phyloP scores from a whole-genome alignment of 1,284 basidiomycete species.

The Microbotryum silenes-acaulis region DNA sequence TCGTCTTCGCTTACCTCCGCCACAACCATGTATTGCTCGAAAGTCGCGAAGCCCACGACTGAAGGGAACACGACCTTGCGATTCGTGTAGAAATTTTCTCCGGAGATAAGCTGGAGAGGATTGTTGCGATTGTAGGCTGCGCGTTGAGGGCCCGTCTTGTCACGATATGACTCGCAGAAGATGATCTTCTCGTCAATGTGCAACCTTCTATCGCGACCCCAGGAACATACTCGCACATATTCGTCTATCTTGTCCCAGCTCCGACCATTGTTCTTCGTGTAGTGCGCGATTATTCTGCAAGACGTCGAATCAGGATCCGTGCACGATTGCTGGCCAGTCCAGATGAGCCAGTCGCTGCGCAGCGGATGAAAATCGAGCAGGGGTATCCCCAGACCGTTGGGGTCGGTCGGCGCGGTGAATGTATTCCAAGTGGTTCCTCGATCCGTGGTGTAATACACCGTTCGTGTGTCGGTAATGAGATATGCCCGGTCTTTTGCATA shows the following conservation, averaged over 20 bases:
- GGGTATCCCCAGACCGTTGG: slow-evolving; percentile 70
- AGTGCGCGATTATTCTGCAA: slow-evolving; percentile 67
- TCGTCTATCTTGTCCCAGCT: slow-evolving; percentile 69
- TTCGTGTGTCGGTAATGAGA: slow-evolving; percentile 63
- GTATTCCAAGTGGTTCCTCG: slow-evolving; percentile 66
- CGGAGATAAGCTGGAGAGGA: slow-evolving; percentile 70
- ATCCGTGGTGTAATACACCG: slow-evolving; percentile 70
- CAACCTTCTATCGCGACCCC: slow-evolving; percentile 72
- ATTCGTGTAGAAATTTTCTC: slow-evolving; percentile 63
- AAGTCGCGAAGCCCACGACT: slow-evolving; percentile 91
- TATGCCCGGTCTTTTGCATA: slow-evolving; percentile 76
- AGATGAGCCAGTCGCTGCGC: slow-evolving; percentile 75
- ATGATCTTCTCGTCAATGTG: slow-evolving; percentile 77
- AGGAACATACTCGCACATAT: slow-evolving; percentile 87
- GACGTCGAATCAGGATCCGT: slow-evolving; percentile 39
- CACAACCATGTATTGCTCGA: slow-evolving; percentile 89
- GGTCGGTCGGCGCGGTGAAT: slow-evolving; percentile 55
- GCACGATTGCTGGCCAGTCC: slow-evolving; percentile 72
- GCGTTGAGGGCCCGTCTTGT: slow-evolving; percentile 73
- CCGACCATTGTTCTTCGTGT: slow-evolving; percentile 67
- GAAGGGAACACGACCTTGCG: slow-evolving; percentile 72
- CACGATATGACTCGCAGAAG: slow-evolving; percentile 78
- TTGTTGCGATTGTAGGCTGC: slow-evolving; percentile 52
- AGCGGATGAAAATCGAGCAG: slow-evolving; percentile 81
- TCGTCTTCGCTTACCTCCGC: slow-evolving; percentile 59